Percentiles rank a stretch among this genome's conserved stretches.
phyloP scores from a whole-genome alignment of 2,329 filamentous ascomycete genomes.

The Pestalotiopsis sp. region DNA sequence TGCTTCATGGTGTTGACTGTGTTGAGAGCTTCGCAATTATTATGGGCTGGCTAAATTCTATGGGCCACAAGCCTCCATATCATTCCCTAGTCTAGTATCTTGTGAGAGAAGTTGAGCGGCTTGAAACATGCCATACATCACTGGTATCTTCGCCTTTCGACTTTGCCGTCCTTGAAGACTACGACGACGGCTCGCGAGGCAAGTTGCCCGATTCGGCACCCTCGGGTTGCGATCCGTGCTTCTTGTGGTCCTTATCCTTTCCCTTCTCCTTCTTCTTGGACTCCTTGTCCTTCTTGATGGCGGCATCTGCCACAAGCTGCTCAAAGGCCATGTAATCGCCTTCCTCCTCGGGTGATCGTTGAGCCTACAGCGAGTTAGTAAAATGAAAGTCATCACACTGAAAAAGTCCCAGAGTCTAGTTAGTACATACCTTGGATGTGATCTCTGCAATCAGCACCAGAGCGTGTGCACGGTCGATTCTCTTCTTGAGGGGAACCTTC shows the following conservation, averaged over 20 bases:
- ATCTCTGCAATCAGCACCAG: conserved; percentile 87
- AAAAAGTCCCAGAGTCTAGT: neutral
- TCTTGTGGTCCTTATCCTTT: conserved; percentile 57
- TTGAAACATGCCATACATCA: neutral
- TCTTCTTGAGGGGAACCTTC: conserved; percentile 80
- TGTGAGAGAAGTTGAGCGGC: neutral
- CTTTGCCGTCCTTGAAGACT: neutral
- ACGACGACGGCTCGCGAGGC: conserved; percentile 21
- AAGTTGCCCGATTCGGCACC: conserved; percentile 19
- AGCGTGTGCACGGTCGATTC: conserved; percentile 88
- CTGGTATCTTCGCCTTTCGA: neutral
- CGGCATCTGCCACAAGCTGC: conserved; percentile 94
- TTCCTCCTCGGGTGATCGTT: conserved; percentile 91
- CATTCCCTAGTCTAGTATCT: neutral
- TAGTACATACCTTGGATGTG: conserved; percentile 71
- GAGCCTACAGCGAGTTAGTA: conserved; percentile 58
- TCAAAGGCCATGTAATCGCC: conserved; percentile 99
- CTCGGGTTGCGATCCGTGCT: conserved; percentile 22
- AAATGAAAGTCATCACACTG: neutral
- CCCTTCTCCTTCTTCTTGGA: conserved; percentile 69
- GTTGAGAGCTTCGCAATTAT: neutral
- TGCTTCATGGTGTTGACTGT: neutral
- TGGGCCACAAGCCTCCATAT: neutral
- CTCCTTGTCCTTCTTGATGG: conserved; percentile 91
- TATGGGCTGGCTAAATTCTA: neutral